Percentiles rank a stretch among this genome's conserved stretches.
Evolutionary conservation across 257 asterid genomes (phyloP).

Genomic region (Thymus quinquecostatus): DNA sequence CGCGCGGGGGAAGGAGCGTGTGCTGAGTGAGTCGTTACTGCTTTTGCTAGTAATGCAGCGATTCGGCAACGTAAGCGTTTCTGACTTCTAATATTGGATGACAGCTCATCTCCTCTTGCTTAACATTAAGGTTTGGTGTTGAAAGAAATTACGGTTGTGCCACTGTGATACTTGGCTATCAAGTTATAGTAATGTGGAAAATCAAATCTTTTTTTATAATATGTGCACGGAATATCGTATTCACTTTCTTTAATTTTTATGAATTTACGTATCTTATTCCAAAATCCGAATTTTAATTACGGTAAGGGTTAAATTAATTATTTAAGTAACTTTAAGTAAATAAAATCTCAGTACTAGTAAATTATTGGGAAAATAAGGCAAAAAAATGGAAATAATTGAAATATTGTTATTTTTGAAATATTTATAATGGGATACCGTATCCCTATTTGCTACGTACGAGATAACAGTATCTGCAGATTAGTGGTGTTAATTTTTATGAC

Average conservation of each 20-base stretch:
- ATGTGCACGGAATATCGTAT: too few relatives aligned
- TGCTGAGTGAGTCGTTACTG: not conserved
- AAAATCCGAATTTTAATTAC: not conserved
- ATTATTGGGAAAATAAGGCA: not conserved
- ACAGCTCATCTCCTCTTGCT: not conserved
- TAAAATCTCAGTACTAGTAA: not conserved
- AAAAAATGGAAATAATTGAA: not conserved
- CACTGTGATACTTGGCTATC: constrained; percentile 1
- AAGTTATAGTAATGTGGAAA: not conserved
- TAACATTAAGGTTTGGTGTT: not conserved
- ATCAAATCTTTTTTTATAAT: not conserved
- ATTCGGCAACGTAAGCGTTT: constrained; percentile 54
- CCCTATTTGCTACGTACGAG: not conserved
- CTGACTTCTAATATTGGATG: constrained; percentile 25
- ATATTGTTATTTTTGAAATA: not conserved
- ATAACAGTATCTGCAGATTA: not conserved
- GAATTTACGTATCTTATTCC: not conserved
- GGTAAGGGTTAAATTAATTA: not conserved
- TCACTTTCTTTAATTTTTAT: too few relatives aligned
- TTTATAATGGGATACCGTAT: not conserved
- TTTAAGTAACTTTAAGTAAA: not conserved
- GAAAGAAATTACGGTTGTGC: not conserved
- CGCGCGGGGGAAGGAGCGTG: not conserved
- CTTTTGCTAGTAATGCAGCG: constrained; percentile 42
- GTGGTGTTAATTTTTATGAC: not conserved